phyloP scores from a whole-genome alignment of 331 rosid species.

The Saraca asoca region DNA sequence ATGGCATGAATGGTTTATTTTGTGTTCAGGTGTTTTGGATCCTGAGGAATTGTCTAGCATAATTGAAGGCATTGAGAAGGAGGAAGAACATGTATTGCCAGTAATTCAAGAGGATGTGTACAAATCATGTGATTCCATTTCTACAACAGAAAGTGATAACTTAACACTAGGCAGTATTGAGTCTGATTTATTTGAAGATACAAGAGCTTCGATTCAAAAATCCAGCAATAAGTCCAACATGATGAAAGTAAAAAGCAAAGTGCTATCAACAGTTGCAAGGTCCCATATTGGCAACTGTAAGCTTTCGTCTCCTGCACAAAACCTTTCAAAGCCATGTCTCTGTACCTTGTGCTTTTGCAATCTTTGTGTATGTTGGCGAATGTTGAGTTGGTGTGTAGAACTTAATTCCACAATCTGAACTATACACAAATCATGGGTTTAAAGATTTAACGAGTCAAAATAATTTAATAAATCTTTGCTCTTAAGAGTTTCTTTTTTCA shows the following conservation, averaged over 20 bases:
- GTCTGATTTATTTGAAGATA: conserved; percentile 55
- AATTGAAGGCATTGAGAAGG: conserved; percentile 49
- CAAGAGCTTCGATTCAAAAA: conserved; percentile 30
- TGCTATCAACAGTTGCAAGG: conserved; percentile 26
- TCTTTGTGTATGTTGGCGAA: too few relatives aligned
- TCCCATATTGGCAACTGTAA: conserved; percentile 45
- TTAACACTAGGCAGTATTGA: conserved; percentile 55
- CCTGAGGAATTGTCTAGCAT: conserved; percentile 53
- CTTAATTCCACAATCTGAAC: too few relatives aligned
- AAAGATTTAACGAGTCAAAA: too few relatives aligned
- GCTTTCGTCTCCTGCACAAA: conserved; percentile 11
- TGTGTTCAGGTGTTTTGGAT: conserved; percentile 54
- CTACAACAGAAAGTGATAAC: conserved; percentile 34
- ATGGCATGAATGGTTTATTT: too few relatives aligned
- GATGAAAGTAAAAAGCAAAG: conserved; percentile 38
- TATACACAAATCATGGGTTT: too few relatives aligned
- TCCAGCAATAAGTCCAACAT: conserved; percentile 24
- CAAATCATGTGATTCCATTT: conserved; percentile 34
- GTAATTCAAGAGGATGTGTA: conserved; percentile 43
- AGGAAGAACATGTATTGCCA: conserved; percentile 29
- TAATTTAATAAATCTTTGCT: not conserved
- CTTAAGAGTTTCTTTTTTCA: not conserved
- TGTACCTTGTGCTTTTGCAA: not conserved
- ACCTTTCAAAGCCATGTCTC: not conserved
- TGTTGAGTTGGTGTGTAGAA: too few relatives aligned